These are phyloP conservation scores for Ceratobasidium sp. DNA, from an alignment of 1,284 basidiomycete genomes.

Conservation along the genomic window DNA sequence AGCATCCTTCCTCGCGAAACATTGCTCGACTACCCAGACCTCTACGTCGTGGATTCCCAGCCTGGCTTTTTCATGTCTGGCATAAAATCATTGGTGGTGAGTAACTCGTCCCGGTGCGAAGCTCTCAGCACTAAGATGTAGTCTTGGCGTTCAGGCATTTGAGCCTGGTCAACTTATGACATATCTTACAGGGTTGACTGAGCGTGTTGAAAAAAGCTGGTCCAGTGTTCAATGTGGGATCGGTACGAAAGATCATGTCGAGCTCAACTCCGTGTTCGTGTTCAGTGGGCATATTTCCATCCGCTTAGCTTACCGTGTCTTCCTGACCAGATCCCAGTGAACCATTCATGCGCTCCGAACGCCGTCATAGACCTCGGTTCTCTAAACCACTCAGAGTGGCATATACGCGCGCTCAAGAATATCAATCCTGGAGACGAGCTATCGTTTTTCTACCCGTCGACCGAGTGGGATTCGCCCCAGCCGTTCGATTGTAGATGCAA, in stretches of 20 bases:
- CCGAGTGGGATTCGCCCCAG: conserved; percentile 77
- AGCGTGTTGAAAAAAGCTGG: conserved; percentile 53
- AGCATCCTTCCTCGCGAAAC: conserved; percentile 28
- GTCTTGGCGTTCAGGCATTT: not conserved
- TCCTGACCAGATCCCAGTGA: conserved; percentile 55
- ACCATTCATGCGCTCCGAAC: conserved; percentile 75
- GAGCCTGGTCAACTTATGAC: conserved; percentile 21
- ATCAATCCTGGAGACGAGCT: conserved; percentile 58
- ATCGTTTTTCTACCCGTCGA: conserved; percentile 73
- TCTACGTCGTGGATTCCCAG: conserved; percentile 11
- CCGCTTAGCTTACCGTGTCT: not conserved
- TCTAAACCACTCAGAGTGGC: conserved; percentile 58
- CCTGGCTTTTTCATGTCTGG: conserved; percentile 12
- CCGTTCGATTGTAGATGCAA: conserved; percentile 60
- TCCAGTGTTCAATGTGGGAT: conserved; percentile 59
- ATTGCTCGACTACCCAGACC: conserved; percentile 15
- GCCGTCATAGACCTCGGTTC: conserved; percentile 65
- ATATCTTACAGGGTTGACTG: not conserved
- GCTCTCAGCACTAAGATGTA: not conserved
- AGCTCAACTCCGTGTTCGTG: conserved; percentile 71
- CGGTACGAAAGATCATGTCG: conserved; percentile 63
- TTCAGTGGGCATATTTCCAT: conserved; percentile 55
- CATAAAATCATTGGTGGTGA: conserved; percentile 10
- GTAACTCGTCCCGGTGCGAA: not conserved
- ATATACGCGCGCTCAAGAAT: conserved; percentile 55